Evolutionary conservation across 192 early-diverging fungal species (phyloP), one percentile per base, ranked within the genome.

Genomic region (Gigaspora rosea): DNA sequence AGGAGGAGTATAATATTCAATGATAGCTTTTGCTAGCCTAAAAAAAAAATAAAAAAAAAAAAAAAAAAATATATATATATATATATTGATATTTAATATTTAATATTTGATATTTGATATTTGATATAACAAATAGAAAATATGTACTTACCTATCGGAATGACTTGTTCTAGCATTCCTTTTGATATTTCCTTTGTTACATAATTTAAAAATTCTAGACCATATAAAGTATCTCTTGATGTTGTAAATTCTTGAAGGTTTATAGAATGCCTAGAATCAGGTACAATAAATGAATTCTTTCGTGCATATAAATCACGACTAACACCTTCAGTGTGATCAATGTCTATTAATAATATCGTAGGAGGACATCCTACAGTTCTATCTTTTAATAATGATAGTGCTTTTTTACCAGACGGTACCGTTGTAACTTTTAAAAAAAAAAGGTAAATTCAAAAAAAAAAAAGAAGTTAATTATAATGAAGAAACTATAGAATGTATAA

Each of bases 191-290:
- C 79, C 22, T 68, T 73, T 11, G 75, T 36, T 1, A 84, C 52
- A 20, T 70, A 66, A 41, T 80, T 81, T 51, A 84, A 64, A 64
- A 84, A 81, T 9, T 81, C 78, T 13, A 79, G 56, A 20, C 77
- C 80, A 20, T 76, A 75, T 58, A 78, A 73, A 18, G 61, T 16
- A 51, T 62, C 61, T 18, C 36, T 64, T 61, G 22, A 63, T 8
- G 57, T 63, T 63, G 46, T 41, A 59, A 73, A n/a, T 32, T 56
- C 48, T 35, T 16, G 2, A 12, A 75, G 27, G 41, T 41, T 41
- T 41, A 41, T 41, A 12, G 73, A 52, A 36, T 63, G 46, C 2
- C 59, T 41, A 35, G 20, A 35, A 1, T 20, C 20, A n/a, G 63
- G 49, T 15, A 15, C 73, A 6, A 75, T 13, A 49, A 63, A 75